These are phyloP conservation scores for Lindgomyces ingoldianus DNA, from an alignment of 495 filamentous ascomycete species.

Conservation along the genomic window DNA sequence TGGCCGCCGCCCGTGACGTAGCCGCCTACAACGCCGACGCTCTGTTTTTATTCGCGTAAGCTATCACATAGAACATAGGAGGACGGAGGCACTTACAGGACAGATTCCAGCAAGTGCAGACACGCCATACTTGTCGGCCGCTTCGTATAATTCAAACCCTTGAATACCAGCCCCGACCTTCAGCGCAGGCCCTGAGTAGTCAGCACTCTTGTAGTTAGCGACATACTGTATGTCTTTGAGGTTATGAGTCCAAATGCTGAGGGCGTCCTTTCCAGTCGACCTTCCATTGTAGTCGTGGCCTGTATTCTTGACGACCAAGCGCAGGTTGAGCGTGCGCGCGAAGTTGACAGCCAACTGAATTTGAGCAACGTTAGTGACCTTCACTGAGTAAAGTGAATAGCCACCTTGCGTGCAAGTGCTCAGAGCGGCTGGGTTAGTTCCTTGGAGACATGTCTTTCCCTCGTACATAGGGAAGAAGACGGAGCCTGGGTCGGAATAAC, in stretches of 20 bases:
- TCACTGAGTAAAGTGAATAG: constrained; percentile 48
- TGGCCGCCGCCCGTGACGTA: constrained; percentile 27
- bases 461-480: constrained; percentile 22
- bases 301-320: constrained; percentile 38
- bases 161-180: constrained; percentile 31
- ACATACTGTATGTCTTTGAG: constrained; percentile 23
- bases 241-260: constrained; percentile 32
- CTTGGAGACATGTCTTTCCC: constrained; percentile 18
- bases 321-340: constrained; percentile 31
- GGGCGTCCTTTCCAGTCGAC: constrained; percentile 23
- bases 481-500: constrained; percentile 8
- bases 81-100: constrained; percentile 17
- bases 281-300: constrained; percentile 43
- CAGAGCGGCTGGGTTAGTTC: background rate
- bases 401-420: constrained; percentile 56
- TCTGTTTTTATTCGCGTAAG: too few species aligned
- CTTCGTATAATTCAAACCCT: constrained; percentile 21
- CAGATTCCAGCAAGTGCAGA: constrained; percentile 43
- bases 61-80: background rate
- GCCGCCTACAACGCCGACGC: constrained; percentile 33
- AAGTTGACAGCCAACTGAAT: constrained; percentile 31
- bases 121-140: constrained; percentile 25
- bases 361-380: constrained; percentile 31
- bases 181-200: constrained; percentile 23
- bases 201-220: constrained; percentile 10